Base-by-base conservation (phyloP, 1,284 basidiomycete genomes). In the Moniliophthora roreri region DNA sequence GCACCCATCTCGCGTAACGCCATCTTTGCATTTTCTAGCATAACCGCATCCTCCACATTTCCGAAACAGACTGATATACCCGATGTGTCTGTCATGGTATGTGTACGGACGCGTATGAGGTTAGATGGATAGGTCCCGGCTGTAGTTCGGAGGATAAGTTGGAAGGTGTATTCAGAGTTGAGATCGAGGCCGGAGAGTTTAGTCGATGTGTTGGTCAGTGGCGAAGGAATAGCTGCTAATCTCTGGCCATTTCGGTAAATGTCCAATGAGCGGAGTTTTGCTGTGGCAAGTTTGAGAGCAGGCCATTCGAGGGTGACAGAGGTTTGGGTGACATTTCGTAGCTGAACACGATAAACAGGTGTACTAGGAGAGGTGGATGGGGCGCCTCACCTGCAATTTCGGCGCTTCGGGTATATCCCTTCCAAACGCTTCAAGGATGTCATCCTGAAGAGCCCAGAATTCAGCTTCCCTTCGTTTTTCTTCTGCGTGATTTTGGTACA, bases 271-370 rank as follows among this genome's bases (percentile, higher is more conserved):
- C 94, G 84, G 20, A 97, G 75, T 62, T 88, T 89, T 5, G 93
- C 84, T 1, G 86, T 91, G 0, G 93, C 95, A 13, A 97, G 81
- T 55, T 91, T 73, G n/a, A 98, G 73, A 16, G 81, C 67, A 2
- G 91, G 89, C 95, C 95, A 98, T 75, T 96, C 93, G 10, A 97
- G 80, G 0, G 92, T 93, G 2, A 95, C 92, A 6, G 90, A 95
- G 1, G 95, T 98, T 77, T 98, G 95, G 1, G 95, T 97, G 40
- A 93, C 85, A 62, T 96, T 94, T 39, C 93, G 83, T n/a, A 97
- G 79, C 83, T 91, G 51, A 7, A 42, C 7, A 18, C 5, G 4
- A 51, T 50, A 18, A 39, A 32, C 28, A 36, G 2, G 20, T 18
- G 35, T 23, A 42, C 11, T 36, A n/a, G 53, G 24, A 44, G 24